Evolutionary conservation across 345 rosid genomes (phyloP).

Genomic region (Mangifera indica): DNA sequence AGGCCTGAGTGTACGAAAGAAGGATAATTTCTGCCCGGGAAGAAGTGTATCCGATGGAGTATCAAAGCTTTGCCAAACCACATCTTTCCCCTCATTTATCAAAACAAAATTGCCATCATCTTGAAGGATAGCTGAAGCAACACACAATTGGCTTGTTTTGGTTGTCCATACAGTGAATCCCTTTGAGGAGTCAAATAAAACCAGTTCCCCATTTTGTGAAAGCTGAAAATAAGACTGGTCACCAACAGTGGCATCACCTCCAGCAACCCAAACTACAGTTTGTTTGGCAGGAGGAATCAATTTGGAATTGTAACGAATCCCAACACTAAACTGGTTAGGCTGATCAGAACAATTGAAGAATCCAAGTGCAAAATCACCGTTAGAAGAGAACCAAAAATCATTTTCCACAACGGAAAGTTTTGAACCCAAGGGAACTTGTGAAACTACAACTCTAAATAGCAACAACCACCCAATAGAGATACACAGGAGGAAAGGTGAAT

Average conservation of each 20-base stretch:
- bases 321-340: conserved; percentile 63
- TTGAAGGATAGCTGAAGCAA: conserved; percentile 54
- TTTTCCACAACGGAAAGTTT: conserved; percentile 50
- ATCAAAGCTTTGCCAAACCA: conserved; percentile 79
- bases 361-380: conserved; percentile 68
- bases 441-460: conserved; percentile 33
- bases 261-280: conserved; percentile 74
- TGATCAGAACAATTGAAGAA: conserved; percentile 52
- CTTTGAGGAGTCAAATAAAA: conserved; percentile 54
- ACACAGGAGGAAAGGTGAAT: conserved; percentile 34
- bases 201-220: conserved; percentile 51
- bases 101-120: conserved; percentile 76
- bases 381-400: conserved; percentile 61
- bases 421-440: conserved; percentile 64
- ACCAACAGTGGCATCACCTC: conserved; percentile 54
- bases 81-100: conserved; percentile 35
- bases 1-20: conserved; percentile 54
- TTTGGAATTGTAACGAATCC: conserved; percentile 64
- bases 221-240: conserved; percentile 67
- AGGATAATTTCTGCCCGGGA: conserved; percentile 61
- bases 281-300: conserved; percentile 49
- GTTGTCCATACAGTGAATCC: conserved; percentile 55
- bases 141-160: conserved; percentile 49
- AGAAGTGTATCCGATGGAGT: conserved; percentile 68
- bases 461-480: conserved; percentile 39